Evolutionary conservation across 2,329 filamentous ascomycete genomes (phyloP).

Genomic region (Coniochaeta sp.): DNA sequence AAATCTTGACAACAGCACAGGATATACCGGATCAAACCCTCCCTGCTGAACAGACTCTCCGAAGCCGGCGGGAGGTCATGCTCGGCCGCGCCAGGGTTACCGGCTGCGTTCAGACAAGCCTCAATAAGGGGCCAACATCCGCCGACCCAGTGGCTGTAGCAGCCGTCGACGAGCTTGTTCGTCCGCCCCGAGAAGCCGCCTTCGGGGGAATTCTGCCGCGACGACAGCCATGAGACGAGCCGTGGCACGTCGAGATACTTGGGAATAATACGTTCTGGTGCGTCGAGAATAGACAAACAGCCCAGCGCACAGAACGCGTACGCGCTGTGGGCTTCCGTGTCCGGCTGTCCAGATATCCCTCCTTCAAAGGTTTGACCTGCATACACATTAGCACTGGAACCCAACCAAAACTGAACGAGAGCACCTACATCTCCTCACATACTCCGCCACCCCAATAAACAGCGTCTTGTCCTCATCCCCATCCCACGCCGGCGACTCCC

Average conservation of each 20-base stretch:
- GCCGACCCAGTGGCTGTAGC: constrained; percentile 97
- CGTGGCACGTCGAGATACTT: constrained; percentile 72
- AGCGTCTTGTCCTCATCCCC: constrained; percentile 57
- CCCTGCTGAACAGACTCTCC: constrained; percentile 65
- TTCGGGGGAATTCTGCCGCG: constrained; percentile 83
- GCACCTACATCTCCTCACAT: constrained; percentile 65
- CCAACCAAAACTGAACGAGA: not conserved
- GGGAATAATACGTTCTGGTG: constrained; percentile 66
- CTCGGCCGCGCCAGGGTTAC: constrained; percentile 14
- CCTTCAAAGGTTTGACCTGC: constrained; percentile 89
- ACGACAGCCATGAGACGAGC: constrained; percentile 81
- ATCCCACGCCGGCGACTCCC: constrained; percentile 60
- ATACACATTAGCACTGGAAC: constrained; percentile 8
- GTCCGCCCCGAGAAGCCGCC: constrained; percentile 90
- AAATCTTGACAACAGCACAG: constrained; percentile 79
- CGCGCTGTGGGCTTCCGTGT: constrained; percentile 88
- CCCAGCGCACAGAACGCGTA: constrained; percentile 94
- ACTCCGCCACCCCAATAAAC: constrained; percentile 67
- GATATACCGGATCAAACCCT: constrained; percentile 84
- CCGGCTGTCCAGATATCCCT: constrained; percentile 79
- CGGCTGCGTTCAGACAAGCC: constrained; percentile 52
- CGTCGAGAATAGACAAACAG: constrained; percentile 77
- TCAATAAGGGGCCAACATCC: constrained; percentile 90
- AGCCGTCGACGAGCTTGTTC: constrained; percentile 96
- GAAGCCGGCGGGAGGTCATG: constrained; percentile 22